These are phyloP conservation scores for Hyphopichia buzzinii DNA, from an alignment of 1,139 yeast species.

Conservation along the genomic window DNA sequence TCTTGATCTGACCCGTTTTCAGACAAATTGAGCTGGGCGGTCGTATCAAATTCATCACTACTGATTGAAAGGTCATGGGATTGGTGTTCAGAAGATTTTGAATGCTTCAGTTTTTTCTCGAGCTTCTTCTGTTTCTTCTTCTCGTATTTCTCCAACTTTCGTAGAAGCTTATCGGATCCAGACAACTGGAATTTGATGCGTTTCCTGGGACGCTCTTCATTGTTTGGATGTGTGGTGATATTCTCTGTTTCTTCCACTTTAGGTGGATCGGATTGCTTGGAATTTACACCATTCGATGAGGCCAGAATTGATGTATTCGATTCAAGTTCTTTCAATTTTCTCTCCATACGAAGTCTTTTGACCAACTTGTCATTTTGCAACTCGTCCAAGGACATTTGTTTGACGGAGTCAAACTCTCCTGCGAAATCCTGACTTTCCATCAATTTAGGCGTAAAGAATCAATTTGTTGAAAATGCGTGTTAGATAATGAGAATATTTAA, in stretches of 20 bases:
- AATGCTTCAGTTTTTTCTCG: constrained; percentile 1
- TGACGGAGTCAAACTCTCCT: constrained; percentile 30
- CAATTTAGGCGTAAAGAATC: constrained; percentile 1
- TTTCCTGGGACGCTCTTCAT: background rate
- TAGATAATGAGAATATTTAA: background rate
- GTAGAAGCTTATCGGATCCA: constrained; percentile 1
- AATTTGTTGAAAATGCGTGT: background rate
- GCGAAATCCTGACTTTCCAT: constrained; percentile 21
- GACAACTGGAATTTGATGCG: background rate
- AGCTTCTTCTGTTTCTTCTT: background rate
- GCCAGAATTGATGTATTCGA: background rate
- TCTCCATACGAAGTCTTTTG: constrained; percentile 13
- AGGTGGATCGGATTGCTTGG: background rate
- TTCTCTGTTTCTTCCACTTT: background rate
- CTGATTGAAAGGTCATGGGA: background rate
- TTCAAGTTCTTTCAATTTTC: constrained; percentile 7
- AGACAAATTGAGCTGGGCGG: constrained; percentile 3
- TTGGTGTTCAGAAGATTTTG: background rate
- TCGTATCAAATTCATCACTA: background rate
- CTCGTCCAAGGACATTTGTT: constrained; percentile 19
- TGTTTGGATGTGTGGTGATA: too few species aligned
- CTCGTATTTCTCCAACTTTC: constrained; percentile 1
- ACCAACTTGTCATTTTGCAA: constrained; percentile 17
- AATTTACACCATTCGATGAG: background rate
- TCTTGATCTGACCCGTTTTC: constrained; percentile 3